Evolutionary conservation across 2,329 filamentous ascomycete species (phyloP).

Genomic region (Coleophoma cylindrospora): DNA sequence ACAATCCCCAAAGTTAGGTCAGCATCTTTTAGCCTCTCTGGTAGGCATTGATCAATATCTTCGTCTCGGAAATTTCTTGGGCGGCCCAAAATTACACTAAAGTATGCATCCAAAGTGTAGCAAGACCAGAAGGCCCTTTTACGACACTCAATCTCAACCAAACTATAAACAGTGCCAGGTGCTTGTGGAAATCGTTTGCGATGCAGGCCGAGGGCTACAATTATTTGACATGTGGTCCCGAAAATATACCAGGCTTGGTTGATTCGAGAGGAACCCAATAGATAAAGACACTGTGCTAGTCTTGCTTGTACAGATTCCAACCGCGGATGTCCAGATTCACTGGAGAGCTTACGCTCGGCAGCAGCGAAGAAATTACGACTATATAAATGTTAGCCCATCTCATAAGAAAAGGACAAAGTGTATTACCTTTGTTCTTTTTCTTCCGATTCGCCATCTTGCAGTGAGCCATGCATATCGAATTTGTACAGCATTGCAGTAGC

Average conservation of each 20-base stretch:
- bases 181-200: slow-evolving; percentile 30
- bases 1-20: slow-evolving; percentile 35
- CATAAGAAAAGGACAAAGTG: background rate
- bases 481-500: slow-evolving; percentile 43
- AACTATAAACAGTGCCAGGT: background rate
- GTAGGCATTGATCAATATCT: slow-evolving; percentile 58
- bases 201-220: slow-evolving; percentile 40
- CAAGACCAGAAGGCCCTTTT: slow-evolving; percentile 58
- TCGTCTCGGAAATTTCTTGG: slow-evolving; percentile 57
- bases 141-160: slow-evolving; percentile 39
- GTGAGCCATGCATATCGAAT: background rate
- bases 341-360: slow-evolving; percentile 33
- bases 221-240: slow-evolving; percentile 49
- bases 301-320: slow-evolving; percentile 53
- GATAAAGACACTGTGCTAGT: slow-evolving; percentile 51
- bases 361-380: slow-evolving; percentile 12
- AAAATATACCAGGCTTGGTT: slow-evolving; percentile 59
- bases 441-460: background rate
- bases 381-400: background rate
- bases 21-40: slow-evolving; percentile 48
- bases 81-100: slow-evolving; percentile 58
- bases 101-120: slow-evolving; percentile 58
- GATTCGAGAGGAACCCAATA: slow-evolving; percentile 52
- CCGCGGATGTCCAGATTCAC: slow-evolving; percentile 46
- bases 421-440: background rate